These are phyloP conservation scores for Prunus armeniaca DNA, from an alignment of 306 rosid genomes.

Conservation along the genomic window DNA sequence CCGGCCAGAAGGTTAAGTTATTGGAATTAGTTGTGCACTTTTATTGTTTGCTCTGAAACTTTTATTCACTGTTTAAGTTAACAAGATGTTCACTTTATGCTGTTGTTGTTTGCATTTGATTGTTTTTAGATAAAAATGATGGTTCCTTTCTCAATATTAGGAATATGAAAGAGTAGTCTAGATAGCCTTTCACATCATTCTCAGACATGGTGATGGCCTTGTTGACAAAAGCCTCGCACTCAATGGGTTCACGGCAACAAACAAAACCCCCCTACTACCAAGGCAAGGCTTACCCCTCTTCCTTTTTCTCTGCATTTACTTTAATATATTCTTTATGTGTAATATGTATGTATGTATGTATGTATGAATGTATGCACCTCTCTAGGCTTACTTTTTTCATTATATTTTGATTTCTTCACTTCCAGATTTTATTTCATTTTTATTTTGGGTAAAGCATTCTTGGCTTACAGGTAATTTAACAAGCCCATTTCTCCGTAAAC, in stretches of 20 bases:
- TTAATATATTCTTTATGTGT: neutral
- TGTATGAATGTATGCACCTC: neutral
- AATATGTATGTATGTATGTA: too few relatives aligned
- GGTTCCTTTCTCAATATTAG: neutral
- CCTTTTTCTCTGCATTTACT: constrained; percentile 30
- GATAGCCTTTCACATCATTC: constrained; percentile 57
- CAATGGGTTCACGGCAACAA: neutral
- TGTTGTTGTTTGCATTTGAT: neutral
- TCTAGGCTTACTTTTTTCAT: neutral
- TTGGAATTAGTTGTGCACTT: neutral
- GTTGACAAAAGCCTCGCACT: constrained; percentile 43
- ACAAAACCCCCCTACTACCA: neutral
- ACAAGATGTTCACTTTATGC: neutral
- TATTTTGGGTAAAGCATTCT: constrained; percentile 5
- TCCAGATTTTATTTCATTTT: neutral
- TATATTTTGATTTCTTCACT: too few relatives aligned
- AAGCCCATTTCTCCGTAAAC: neutral
- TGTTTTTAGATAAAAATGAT: neutral
- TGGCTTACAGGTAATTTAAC: constrained; percentile 8
- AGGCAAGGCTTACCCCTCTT: neutral
- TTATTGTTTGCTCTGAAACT: neutral
- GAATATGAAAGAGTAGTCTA: neutral
- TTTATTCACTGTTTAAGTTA: neutral
- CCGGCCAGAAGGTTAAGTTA: neutral
- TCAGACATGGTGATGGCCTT: constrained; percentile 55